A percentile compares a stretch with the other conserved stretches of the same genome.
Evolutionary conservation across 768 basidiomycete species (phyloP).

Genomic region (Mrakia frigida): DNA sequence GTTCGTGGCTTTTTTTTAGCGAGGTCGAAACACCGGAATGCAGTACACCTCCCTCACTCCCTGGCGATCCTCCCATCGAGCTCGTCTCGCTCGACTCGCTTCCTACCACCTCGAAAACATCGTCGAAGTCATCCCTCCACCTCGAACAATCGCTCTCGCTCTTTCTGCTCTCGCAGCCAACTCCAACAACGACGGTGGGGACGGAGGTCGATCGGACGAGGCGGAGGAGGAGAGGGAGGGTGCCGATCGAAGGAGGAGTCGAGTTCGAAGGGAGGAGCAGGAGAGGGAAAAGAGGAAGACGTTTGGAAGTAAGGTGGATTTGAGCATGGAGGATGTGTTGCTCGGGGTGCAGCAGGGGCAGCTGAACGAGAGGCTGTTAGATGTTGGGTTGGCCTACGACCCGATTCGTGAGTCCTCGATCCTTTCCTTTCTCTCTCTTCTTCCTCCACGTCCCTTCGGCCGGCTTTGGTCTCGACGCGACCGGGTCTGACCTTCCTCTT

Average conservation of each 20-base stretch:
- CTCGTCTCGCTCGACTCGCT: constrained; percentile 37
- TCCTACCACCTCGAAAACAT: not conserved
- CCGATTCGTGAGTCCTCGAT: constrained; percentile 38
- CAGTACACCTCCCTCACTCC: constrained; percentile 33
- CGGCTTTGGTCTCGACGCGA: not conserved
- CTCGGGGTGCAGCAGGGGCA: constrained; percentile 1
- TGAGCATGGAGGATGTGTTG: constrained; percentile 4
- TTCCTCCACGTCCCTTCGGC: not conserved
- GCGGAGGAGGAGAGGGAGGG: not conserved
- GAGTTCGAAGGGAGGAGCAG: not conserved
- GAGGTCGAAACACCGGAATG: constrained; percentile 40
- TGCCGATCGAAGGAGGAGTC: not conserved
- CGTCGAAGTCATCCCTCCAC: constrained; percentile 24
- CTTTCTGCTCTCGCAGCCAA: not conserved
- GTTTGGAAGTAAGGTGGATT: not conserved
- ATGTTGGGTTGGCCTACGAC: constrained; percentile 37
- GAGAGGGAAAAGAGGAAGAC: not conserved
- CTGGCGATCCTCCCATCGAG: constrained; percentile 40
- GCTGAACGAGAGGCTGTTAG: constrained; percentile 33
- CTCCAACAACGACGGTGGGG: not conserved
- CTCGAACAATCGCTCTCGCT: not conserved
- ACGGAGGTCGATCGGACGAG: not conserved
- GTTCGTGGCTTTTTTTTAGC: not conserved
- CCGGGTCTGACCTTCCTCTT: not conserved
- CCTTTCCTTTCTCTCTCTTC: not conserved